Evolutionary conservation across 345 rosid genomes (phyloP).

Genomic region (Syzygium grande): DNA sequence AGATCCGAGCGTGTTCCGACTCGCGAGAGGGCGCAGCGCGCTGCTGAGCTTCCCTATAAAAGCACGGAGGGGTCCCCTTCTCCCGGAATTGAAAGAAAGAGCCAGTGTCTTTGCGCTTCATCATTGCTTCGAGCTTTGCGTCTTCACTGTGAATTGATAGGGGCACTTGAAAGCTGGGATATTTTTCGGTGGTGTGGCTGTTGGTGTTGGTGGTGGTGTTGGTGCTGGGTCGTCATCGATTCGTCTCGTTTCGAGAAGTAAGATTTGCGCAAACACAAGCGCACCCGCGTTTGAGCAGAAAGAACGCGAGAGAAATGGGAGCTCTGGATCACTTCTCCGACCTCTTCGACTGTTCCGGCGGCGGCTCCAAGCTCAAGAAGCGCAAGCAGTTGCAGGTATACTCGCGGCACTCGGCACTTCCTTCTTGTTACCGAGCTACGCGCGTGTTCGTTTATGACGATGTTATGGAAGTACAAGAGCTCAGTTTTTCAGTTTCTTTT

Average conservation of each 20-base stretch:
- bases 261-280: neutral
- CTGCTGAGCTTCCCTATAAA: neutral
- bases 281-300: neutral
- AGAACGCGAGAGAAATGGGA: slow-evolving; percentile 43
- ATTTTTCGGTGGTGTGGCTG: neutral
- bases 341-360: slow-evolving; percentile 66
- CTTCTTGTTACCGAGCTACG: neutral
- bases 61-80: neutral
- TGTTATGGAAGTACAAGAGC: neutral
- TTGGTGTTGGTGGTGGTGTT: too few species aligned
- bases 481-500: neutral
- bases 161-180: neutral
- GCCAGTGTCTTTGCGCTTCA: neutral
- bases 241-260: neutral
- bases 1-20: neutral
- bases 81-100: accelerated
- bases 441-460: neutral
- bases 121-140: neutral
- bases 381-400: slow-evolving; percentile 67
- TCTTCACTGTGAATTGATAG: neutral
- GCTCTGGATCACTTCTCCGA: slow-evolving; percentile 79
- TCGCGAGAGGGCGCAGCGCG: neutral
- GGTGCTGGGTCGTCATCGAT: neutral
- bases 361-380: slow-evolving; percentile 42
- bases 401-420: neutral